These are phyloP conservation scores for Mortierella sp. DNA, from an alignment of 371 early-diverging fungal genomes.

Conservation along the genomic window DNA sequence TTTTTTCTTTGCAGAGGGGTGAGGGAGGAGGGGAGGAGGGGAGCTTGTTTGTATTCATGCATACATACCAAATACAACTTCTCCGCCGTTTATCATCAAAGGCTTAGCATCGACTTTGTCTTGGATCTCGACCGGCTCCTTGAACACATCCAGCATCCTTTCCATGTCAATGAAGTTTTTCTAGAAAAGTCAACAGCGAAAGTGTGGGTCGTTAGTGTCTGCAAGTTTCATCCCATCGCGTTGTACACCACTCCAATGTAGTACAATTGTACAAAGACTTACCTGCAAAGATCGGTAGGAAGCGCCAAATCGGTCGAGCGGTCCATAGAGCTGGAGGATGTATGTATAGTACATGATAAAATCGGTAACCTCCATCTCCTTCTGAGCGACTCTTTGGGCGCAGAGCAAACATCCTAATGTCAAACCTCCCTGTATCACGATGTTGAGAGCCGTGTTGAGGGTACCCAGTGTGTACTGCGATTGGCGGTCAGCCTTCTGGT, in stretches of 20 bases:
- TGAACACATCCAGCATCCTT: constrained; percentile 89
- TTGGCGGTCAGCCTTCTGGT: constrained; percentile 86
- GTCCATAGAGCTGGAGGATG: constrained; percentile 83
- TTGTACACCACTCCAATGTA: background rate
- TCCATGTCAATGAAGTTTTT: constrained; percentile 95
- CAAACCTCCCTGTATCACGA: constrained; percentile 88
- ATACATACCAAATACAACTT: constrained; percentile 73
- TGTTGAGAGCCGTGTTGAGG: constrained; percentile 88
- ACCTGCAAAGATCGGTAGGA: constrained; percentile 57
- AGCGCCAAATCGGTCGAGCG: constrained; percentile 63
- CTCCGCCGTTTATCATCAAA: constrained; percentile 66
- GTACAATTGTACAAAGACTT: background rate
- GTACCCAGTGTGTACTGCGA: constrained; percentile 78
- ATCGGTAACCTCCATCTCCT: constrained; percentile 82
- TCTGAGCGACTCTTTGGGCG: constrained; percentile 81
- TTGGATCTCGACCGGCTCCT: constrained; percentile 78
- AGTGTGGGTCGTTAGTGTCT: background rate
- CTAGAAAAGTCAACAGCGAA: constrained; percentile 28
- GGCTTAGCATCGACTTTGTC: constrained; percentile 69
- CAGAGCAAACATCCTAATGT: constrained; percentile 82
- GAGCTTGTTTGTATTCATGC: background rate
- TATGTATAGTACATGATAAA: constrained; percentile 91
- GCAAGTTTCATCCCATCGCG: background rate
- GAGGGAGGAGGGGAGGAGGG: constrained; percentile 24
- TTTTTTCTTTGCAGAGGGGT: no score